Percentiles rank a stretch among this genome's conserved stretches.
phyloP scores from a whole-genome alignment of 306 rosid genomes.

The Castanopsis chinensis region DNA sequence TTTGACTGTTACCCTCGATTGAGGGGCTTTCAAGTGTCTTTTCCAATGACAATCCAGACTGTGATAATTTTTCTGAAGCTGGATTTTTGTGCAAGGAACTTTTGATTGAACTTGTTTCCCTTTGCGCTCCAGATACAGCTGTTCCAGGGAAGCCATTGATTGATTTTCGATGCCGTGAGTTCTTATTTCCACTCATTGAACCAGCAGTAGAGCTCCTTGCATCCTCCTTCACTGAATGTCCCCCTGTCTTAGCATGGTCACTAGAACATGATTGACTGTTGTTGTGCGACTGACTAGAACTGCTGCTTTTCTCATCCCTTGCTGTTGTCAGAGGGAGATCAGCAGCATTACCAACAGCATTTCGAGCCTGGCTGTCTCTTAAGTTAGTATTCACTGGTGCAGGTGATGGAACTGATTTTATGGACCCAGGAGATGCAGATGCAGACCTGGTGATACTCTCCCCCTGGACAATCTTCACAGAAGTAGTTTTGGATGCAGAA shows the following conservation, averaged over 20 bases:
- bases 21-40: slow-evolving; percentile 47
- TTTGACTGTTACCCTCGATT: slow-evolving; percentile 52
- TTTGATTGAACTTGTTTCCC: slow-evolving; percentile 52
- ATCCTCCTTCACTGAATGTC: slow-evolving; percentile 59
- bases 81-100: slow-evolving; percentile 41
- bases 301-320: slow-evolving; percentile 85
- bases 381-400: slow-evolving; percentile 31
- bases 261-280: slow-evolving; percentile 74
- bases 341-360: slow-evolving; percentile 40
- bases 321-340: slow-evolving; percentile 58
- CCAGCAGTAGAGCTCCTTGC: slow-evolving; percentile 72
- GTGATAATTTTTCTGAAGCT: slow-evolving; percentile 28
- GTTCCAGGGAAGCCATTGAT: slow-evolving; percentile 54
- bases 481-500: slow-evolving; percentile 51
- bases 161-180: slow-evolving; percentile 64
- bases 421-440: slow-evolving; percentile 41
- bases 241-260: slow-evolving; percentile 66
- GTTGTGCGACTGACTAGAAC: slow-evolving; percentile 85
- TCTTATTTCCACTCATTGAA: slow-evolving; percentile 55
- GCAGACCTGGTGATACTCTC: slow-evolving; percentile 49
- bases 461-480: slow-evolving; percentile 48
- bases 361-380: slow-evolving; percentile 47
- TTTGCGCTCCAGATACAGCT: slow-evolving; percentile 42
- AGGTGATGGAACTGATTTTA: slow-evolving; percentile 36
- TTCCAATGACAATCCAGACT: slow-evolving; percentile 39